phyloP scores from a whole-genome alignment of 1,139 yeast species.

The Saccharomyces hybrid region DNA sequence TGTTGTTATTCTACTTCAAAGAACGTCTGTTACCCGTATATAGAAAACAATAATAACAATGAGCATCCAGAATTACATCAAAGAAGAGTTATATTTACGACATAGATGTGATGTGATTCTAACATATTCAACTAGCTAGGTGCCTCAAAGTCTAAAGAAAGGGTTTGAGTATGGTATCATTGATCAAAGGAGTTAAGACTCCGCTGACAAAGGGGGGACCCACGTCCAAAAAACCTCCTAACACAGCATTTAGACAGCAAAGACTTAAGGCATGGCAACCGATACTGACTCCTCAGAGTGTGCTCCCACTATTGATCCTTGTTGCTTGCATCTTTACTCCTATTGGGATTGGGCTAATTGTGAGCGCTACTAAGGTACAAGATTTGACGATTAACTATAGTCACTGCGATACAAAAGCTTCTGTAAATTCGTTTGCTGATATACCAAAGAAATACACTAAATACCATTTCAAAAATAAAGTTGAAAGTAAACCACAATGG shows the following conservation, averaged over 20 bases:
- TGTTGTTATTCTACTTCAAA: neutral
- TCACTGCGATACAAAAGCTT: conserved; percentile 42
- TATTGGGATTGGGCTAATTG: conserved; percentile 59
- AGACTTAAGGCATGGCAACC: conserved; percentile 80
- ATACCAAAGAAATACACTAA: conserved; percentile 48
- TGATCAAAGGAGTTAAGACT: neutral
- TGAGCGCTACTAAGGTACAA: conserved; percentile 54
- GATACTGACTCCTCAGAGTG: conserved; percentile 67
- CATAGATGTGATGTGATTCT: neutral
- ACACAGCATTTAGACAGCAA: conserved; percentile 76
- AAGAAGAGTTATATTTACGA: neutral
- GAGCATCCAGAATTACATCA: neutral
- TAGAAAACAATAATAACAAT: neutral
- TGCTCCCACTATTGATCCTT: conserved; percentile 55
- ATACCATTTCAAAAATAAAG: conserved; percentile 44
- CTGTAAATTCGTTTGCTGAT: conserved; percentile 31
- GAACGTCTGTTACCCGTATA: neutral
- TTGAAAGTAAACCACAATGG: conserved; percentile 48
- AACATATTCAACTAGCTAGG: neutral
- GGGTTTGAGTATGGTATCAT: neutral
- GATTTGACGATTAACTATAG: conserved; percentile 53
- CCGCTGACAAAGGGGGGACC: neutral
- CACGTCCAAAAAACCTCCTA: conserved; percentile 48
- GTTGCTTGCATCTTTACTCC: conserved; percentile 66
- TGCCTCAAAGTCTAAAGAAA: neutral